phyloP scores from a whole-genome alignment of 345 rosid genomes.

The Populus euphratica region DNA sequence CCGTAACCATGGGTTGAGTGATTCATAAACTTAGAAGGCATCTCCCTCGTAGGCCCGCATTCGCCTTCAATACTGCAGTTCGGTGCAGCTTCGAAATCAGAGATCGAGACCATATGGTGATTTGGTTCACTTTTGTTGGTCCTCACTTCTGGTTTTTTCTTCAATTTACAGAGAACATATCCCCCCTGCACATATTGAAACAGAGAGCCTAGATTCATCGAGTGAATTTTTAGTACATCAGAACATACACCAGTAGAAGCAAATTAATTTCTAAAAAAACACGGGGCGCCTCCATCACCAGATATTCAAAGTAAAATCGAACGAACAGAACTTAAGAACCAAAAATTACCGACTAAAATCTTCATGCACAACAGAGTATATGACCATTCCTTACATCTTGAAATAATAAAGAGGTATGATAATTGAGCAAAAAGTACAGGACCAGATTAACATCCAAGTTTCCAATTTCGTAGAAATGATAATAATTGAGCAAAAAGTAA shows the following conservation, averaged over 20 bases:
- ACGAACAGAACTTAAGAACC: neutral
- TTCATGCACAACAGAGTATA: neutral
- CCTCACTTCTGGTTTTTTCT: conserved; percentile 12
- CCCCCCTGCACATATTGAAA: conserved; percentile 17
- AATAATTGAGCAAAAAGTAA: neutral
- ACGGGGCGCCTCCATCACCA: neutral
- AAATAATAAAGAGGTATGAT: neutral
- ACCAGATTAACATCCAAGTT: neutral
- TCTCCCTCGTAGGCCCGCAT: neutral
- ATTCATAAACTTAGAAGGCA: neutral
- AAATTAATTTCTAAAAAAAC: neutral
- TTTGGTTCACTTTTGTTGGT: neutral
- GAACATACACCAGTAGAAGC: neutral
- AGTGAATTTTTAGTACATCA: neutral
- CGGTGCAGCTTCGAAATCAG: neutral
- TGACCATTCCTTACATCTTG: neutral
- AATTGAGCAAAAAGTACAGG: neutral
- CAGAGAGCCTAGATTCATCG: neutral
- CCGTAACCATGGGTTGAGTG: neutral
- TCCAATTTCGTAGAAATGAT: neutral
- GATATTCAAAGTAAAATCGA: neutral
- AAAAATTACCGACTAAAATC: neutral
- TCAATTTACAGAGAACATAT: conserved; percentile 32
- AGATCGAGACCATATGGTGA: neutral
- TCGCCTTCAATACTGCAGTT: neutral